phyloP scores from a whole-genome alignment of 2,329 filamentous ascomycete species.

The Thelonectria rubi region DNA sequence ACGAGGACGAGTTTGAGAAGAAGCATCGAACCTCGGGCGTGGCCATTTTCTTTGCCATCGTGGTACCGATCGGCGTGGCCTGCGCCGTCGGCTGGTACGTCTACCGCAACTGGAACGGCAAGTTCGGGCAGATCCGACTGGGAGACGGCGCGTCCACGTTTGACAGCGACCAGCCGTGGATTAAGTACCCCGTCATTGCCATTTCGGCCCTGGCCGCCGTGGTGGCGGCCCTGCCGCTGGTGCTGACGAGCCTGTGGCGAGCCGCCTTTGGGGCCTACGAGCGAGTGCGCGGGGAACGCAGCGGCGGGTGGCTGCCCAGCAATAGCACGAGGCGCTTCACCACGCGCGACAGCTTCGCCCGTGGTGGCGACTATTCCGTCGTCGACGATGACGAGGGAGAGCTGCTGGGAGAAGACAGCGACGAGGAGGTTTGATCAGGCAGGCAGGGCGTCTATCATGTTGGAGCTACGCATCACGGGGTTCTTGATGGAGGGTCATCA shows the following conservation, averaged over 20 bases:
- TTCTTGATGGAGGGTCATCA: not conserved
- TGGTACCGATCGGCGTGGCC: conserved; percentile 78
- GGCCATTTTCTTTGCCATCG: conserved; percentile 85
- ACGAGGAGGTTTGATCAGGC: conserved; percentile 74
- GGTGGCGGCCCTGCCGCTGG: conserved; percentile 71
- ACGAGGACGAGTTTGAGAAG: conserved; percentile 81
- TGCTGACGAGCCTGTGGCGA: conserved; percentile 78
- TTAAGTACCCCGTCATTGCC: conserved; percentile 83
- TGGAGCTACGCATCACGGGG: conserved; percentile 28
- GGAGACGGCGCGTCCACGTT: conserved; percentile 71
- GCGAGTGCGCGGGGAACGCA: conserved; percentile 58
- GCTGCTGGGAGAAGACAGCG: conserved; percentile 89
- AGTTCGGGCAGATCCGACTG: conserved; percentile 91
- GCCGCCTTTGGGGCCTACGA: conserved; percentile 62
- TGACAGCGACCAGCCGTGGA: conserved; percentile 77
- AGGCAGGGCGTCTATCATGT: conserved; percentile 10
- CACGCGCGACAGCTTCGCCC: conserved; percentile 87
- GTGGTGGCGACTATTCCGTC: conserved; percentile 86
- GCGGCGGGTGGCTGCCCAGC: conserved; percentile 61
- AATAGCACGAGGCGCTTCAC: conserved; percentile 76
- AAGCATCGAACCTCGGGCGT: conserved; percentile 76
- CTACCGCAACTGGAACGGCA: conserved; percentile 84
- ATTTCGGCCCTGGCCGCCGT: conserved; percentile 72
- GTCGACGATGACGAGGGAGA: conserved; percentile 96
- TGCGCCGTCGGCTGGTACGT: conserved; percentile 82